Conservation (phyloP, 2,329 filamentous ascomycete species). For the Verticillium klebahnii region DNA sequence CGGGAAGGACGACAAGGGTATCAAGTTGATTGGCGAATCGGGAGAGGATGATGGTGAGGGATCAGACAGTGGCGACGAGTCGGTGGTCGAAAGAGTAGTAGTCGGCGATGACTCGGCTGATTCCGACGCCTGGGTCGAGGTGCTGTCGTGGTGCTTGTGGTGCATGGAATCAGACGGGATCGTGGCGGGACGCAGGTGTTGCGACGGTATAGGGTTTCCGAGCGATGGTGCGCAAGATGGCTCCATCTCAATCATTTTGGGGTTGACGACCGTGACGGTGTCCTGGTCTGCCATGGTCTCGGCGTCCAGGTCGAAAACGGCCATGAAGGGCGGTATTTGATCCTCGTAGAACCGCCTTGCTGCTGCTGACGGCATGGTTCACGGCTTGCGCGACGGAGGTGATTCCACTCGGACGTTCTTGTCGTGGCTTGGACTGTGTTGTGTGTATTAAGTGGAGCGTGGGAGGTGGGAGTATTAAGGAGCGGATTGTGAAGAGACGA, state of each 20-base stretch:
- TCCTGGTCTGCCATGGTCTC: conserved; percentile 49
- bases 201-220: conserved; percentile 29
- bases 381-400: background rate
- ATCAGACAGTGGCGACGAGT: conserved; percentile 85
- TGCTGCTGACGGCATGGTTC: conserved; percentile 55
- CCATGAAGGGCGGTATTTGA: conserved; percentile 73
- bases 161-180: conserved; percentile 49
- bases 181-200: conserved; percentile 32
- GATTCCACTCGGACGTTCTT: background rate
- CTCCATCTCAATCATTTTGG: conserved; percentile 46
- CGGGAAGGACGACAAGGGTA: conserved; percentile 65
- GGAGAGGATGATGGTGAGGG: conserved; percentile 89
- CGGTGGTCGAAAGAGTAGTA: conserved; percentile 86
- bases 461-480: conserved; percentile 9
- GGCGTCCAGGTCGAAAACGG: conserved; percentile 64
- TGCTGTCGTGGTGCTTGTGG: conserved; percentile 72
- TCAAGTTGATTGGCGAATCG: conserved; percentile 76
- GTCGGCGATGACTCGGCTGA: conserved; percentile 94
- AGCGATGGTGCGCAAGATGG: conserved; percentile 28
- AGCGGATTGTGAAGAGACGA: conserved; percentile 18
- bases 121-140: conserved; percentile 72
- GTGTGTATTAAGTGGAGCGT: conserved; percentile 2
- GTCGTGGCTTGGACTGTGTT: background rate
- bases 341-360: conserved; percentile 60
- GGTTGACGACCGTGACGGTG: conserved; percentile 49